Base-by-base conservation (phyloP, 1,139 yeast genomes). In the Magnusiomyces magnusii region DNA sequence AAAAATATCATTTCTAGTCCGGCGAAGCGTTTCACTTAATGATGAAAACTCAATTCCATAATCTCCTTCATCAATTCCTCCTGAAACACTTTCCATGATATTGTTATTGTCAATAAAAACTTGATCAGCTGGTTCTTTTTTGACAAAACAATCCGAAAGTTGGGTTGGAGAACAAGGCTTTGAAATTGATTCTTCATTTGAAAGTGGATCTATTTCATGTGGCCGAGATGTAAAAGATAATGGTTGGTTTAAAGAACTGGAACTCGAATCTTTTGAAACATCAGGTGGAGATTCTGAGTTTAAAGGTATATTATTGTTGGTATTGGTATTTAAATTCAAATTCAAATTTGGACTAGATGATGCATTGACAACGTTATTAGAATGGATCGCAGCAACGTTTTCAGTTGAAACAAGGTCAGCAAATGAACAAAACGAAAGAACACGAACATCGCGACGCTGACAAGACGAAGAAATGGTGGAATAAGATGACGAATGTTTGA, bases 341-440 rank as follows among this genome's bases (percentile, higher is more conserved):
- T 31, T 31, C 13, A 31, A 31, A 31, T 7, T 13, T 9, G 36
- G 7, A 31, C 13, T 31, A 31, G 10, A 7, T 9, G 36, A 9
- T 7, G 10, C 36, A 9, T 9, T 13, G 13, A 7, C 36, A 13
- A 9, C 13, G 13, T 15, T 17, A 39, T 39, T 24, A 23, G 13
- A 19, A 15, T 7, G 15, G 9, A 17, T 19, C 21, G 39, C 41
- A 2, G 41, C 53, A n/a, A n/a, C 41, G 21, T 50, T 17, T n/a
- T 50, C 53, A 5, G 53, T 50, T 2, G 53, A 50, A 17, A 50
- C 39, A 10, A 50, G 25, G 25, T 50, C 53, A 3, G 53, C 53
- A 50, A 50, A 50, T 5, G 53, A 50, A 50, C 41, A 50, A 50
- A 50, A 50, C 2, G 41, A 28, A 21, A 50, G 41, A 31, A 50